Base-by-base conservation (phyloP, 345 rosid genomes). In the Aquilaria yunnanensis region DNA sequence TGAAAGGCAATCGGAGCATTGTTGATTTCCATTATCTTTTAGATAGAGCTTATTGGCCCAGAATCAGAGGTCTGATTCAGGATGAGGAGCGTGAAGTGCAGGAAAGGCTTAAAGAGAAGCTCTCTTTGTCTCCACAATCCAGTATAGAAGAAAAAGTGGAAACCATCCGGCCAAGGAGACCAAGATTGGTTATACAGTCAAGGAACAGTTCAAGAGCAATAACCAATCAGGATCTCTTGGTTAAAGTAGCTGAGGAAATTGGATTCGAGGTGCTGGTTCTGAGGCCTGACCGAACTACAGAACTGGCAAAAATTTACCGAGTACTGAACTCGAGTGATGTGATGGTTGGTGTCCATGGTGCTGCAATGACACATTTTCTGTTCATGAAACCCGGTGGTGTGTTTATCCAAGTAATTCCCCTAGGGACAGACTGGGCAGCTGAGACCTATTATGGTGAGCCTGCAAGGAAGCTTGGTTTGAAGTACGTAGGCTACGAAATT, bases 261-360 rank as follows among this genome's bases (percentile, higher is more conserved):
- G 93, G 93, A 47, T 86, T 83, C 33, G 51, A 9, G 29, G 87
- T 86, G n/a, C 67, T 78, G 57, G 67, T 86, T 30, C 46, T 83
- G 51, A 73, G 74, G 70, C 93, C 93, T 46, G 69, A 61, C 4
- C 33, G 12, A 37, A 79, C 74, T 0, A 73, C 83, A 31, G 90
- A 84, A 56, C 65, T 84, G 56, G 85, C 84, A 30, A 79, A 60
- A 79, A 77, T 79, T 45, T 81, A 79, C 57, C 46, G 65, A 7
- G 70, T 59, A 12, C 68, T 81, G 30, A 81, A 84, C 59, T 79
- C 90, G 8, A 84, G 90, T 41, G 85, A 81, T 23, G 86, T 84
- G 0, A 79, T 84, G 85, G 62, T 84, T n/a, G 86, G 86, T 31
- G 90, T 84, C 14, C 90, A 84, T 50, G 86, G 90, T 43, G 90